phyloP scores from a whole-genome alignment of 225 moss, liverwort and hornwort genomes.

The Sphagnum contortum region DNA sequence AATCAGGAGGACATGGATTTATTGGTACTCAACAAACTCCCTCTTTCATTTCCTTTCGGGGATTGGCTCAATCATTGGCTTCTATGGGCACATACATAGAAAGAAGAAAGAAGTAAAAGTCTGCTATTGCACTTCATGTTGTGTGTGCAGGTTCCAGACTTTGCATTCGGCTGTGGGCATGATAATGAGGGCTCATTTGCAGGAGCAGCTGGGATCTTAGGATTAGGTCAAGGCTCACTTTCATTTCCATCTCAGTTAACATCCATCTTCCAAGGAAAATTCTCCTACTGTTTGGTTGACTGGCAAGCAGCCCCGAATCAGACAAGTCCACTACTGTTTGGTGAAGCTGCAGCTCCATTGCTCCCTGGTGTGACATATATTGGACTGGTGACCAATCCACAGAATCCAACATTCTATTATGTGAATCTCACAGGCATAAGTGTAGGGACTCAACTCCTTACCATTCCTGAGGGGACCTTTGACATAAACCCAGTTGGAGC shows the following conservation, averaged over 20 bases:
- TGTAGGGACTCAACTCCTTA: conserved; percentile 20
- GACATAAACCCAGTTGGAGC: conserved; percentile 37
- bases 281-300: conserved; percentile 56
- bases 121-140: too few relatives aligned
- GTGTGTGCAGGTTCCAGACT: conserved; percentile 30
- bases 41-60: too few relatives aligned
- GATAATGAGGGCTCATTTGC: conserved; percentile 50
- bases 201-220: conserved; percentile 43
- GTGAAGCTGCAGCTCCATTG: conserved; percentile 37
- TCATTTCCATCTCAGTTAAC: conserved; percentile 42
- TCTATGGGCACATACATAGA: too few relatives aligned
- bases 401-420: conserved; percentile 41
- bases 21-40: too few relatives aligned
- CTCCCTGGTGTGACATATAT: conserved; percentile 27
- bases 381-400: conserved; percentile 26
- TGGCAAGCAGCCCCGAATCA: conserved; percentile 39
- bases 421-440: conserved; percentile 34
- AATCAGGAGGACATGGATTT: too few relatives aligned
- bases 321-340: conserved; percentile 47
- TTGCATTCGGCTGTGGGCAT: conserved; percentile 50
- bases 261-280: conserved; percentile 41
- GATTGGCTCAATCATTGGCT: too few relatives aligned
- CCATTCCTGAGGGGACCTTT: conserved; percentile 37
- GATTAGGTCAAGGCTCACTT: conserved; percentile 31
- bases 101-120: too few relatives aligned